These are phyloP conservation scores for Diaporthe batatas DNA, from an alignment of 2,329 filamentous ascomycete species.

Conservation along the genomic window DNA sequence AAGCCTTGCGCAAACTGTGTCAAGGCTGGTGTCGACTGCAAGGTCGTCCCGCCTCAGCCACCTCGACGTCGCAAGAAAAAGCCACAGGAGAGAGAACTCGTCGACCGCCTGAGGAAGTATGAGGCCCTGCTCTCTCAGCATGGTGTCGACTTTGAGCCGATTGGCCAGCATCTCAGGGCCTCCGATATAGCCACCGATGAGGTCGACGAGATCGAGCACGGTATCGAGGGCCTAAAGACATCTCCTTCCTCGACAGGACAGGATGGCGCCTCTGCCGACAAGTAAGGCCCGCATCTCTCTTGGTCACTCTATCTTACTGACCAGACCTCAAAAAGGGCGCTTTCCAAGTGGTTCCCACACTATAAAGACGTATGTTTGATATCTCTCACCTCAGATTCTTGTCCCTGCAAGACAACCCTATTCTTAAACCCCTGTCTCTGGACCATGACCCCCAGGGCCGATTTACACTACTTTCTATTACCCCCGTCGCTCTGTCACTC, in stretches of 20 bases:
- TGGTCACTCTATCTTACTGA: constrained; percentile 48
- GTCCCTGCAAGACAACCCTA: background rate
- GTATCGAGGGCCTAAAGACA: constrained; percentile 67
- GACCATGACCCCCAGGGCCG: background rate
- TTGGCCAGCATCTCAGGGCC: constrained; percentile 66
- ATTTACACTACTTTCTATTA: background rate
- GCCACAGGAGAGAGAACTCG: constrained; percentile 77
- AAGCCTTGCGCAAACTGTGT: constrained; percentile 79
- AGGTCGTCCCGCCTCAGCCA: constrained; percentile 68
- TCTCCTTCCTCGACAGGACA: constrained; percentile 62
- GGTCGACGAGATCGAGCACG: constrained; percentile 68
- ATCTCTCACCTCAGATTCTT: background rate
- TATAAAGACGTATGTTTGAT: constrained; percentile 62
- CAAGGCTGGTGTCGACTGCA: constrained; percentile 72
- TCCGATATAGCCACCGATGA: constrained; percentile 60
- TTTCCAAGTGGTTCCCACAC: constrained; percentile 63
- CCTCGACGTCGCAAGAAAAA: constrained; percentile 71
- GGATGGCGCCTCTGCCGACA: constrained; percentile 51
- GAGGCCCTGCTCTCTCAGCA: constrained; percentile 75
- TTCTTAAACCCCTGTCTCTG: background rate
- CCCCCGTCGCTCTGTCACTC: background rate
- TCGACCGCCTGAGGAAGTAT: constrained; percentile 78
- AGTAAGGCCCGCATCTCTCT: constrained; percentile 44
- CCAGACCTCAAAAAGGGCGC: constrained; percentile 49
- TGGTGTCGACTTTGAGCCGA: constrained; percentile 76